These are phyloP conservation scores for Saturnispora halmiae DNA, from an alignment of 805 yeast species.

Conservation along the genomic window DNA sequence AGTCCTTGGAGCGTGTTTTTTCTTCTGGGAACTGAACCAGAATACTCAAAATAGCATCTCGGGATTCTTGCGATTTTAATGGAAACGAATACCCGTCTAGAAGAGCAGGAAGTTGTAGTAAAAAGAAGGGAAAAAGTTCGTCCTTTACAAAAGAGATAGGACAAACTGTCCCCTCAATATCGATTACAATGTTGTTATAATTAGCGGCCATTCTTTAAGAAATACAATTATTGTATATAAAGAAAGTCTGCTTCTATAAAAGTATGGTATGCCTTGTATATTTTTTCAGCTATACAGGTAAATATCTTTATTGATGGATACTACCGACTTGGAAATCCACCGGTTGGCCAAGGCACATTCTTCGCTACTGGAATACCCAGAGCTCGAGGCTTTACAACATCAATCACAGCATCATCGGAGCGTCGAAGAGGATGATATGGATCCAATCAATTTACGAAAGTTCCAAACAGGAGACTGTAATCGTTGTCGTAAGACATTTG, in stretches of 20 bases:
- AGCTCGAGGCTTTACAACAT: constrained; percentile 73
- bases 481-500: constrained; percentile 52
- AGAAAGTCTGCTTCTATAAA: too few species aligned
- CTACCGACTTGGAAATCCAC: constrained; percentile 1
- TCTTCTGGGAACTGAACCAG: constrained; percentile 40
- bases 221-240: too few species aligned
- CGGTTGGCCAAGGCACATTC: background rate
- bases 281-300: background rate
- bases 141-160: constrained; percentile 86
- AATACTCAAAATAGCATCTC: constrained; percentile 26
- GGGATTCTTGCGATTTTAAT: constrained; percentile 10
- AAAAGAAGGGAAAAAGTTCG: constrained; percentile 66
- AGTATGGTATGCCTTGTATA: too few species aligned
- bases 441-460: constrained; percentile 16
- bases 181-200: constrained; percentile 39
- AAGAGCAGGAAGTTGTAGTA: constrained; percentile 37
- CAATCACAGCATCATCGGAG: constrained; percentile 39
- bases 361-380: background rate
- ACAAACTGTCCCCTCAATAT: constrained; percentile 90
- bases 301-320: background rate
- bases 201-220: background rate
- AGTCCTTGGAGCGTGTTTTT: constrained; percentile 20
- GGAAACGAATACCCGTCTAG: constrained; percentile 31
- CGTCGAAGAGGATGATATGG: constrained; percentile 7
- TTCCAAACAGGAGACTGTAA: constrained; percentile 31